Percentiles rank a stretch among this genome's conserved stretches.
Conservation (phyloP, 805 yeast genomes). For the Komagataella pastoris region DNA sequence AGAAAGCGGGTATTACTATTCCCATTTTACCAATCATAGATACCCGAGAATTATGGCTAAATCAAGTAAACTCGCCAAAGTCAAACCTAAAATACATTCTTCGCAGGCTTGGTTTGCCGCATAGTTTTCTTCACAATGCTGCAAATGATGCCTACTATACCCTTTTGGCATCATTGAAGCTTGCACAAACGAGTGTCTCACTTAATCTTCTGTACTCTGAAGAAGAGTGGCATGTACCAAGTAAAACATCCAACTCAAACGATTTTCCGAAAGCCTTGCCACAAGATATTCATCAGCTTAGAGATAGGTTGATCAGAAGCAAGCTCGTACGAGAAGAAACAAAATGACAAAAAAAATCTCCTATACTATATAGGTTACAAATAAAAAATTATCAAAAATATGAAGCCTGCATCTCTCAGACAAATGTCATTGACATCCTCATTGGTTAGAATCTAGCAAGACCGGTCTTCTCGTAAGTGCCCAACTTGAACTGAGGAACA, state of each 20-base stretch:
- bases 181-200: background rate
- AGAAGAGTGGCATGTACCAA: background rate
- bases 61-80: conserved; percentile 5
- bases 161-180: conserved; percentile 5
- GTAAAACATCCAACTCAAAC: background rate
- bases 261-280: background rate
- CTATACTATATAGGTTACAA: background rate
- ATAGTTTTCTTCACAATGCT: conserved; percentile 17
- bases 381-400: background rate
- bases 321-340: background rate
- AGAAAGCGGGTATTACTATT: conserved; percentile 6
- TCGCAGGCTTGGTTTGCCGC: conserved; percentile 14
- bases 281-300: background rate
- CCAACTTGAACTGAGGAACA: conserved; percentile 15
- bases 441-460: conserved; percentile 11
- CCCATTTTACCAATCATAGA: conserved; percentile 15
- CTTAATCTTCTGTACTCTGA: background rate
- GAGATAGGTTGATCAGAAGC: background rate
- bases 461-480: conserved; percentile 15
- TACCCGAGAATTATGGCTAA: conserved; percentile 13
- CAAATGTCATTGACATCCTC: background rate
- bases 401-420: background rate
- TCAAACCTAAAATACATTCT: conserved; percentile 11
- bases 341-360: background rate
- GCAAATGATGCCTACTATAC: conserved; percentile 19